phyloP scores from a whole-genome alignment of 139 green algal genomes.

The Volvox africanus region DNA sequence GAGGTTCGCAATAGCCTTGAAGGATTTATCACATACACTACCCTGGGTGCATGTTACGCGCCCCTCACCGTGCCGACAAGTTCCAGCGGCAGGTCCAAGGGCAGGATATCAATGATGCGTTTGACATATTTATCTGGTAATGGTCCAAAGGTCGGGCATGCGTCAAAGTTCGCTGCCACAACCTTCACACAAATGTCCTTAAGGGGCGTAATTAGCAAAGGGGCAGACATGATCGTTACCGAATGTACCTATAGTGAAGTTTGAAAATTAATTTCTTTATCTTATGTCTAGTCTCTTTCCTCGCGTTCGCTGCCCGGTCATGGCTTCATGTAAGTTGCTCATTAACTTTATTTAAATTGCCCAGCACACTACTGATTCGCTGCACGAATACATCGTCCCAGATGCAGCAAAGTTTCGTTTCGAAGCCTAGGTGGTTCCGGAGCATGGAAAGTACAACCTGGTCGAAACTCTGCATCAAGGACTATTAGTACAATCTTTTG shows the following conservation, averaged over 20 bases:
- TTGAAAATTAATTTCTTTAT: not conserved
- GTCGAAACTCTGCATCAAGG: too few relatives aligned
- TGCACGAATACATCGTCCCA: not conserved
- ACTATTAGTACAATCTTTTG: too few relatives aligned
- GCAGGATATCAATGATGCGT: slow-evolving; percentile 70
- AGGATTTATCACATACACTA: not conserved
- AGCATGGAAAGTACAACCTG: not conserved
- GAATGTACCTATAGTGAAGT: not conserved
- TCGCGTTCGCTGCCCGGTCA: not conserved
- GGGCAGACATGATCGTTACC: slow-evolving; percentile 33
- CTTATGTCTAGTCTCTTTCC: not conserved
- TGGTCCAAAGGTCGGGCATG: slow-evolving; percentile 62
- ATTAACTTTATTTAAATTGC: too few relatives aligned
- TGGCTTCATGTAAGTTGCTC: not conserved
- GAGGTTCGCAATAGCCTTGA: not conserved
- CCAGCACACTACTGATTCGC: too few relatives aligned
- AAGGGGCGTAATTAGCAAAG: slow-evolving; percentile 23
- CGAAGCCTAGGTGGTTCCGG: slow-evolving; percentile 5
- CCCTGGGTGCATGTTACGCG: not conserved
- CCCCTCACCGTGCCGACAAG: slow-evolving; percentile 73
- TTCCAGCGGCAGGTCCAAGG: slow-evolving; percentile 80
- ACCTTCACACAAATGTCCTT: slow-evolving; percentile 76
- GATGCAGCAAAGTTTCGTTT: not conserved
- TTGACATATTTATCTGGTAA: slow-evolving; percentile 69
- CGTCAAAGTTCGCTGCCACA: slow-evolving; percentile 73